Base-by-base conservation (phyloP, 1,139 yeast genomes). In the Chernovozyma aurita region DNA sequence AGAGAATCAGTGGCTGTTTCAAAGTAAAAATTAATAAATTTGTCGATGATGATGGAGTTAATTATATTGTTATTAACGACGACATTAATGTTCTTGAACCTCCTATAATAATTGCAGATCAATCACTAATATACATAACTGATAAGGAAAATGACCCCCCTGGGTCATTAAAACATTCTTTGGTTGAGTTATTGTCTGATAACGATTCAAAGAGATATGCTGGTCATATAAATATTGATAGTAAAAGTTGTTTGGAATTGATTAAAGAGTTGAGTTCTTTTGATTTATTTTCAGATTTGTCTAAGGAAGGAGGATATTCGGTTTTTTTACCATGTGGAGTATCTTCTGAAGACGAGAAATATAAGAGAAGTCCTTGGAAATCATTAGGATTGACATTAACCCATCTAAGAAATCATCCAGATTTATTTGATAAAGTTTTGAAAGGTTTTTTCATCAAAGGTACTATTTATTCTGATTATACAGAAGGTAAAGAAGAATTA, bases 301-400 rank as follows among this genome's bases (percentile, higher is more conserved):
- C 73, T 16, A 72, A 76, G 9, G 74, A 78, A 38, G 57, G 60
- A 15, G 95, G 95, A 0, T 86, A 85, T 61, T 78, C 97, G 0
- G 62, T 83, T 0, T 77, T 92, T 36, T 60, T 90, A 28, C 98
- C 97, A 0, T 81, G 92, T 42, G 80, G 85, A 18, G 60, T 67
- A 18, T 30, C 39, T 4, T 36, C 22, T 8, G 18, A 15, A 13
- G 22, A 32, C 15, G 21, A 24, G 18, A 30, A 24, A 13, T 4
- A 22, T 12, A 17, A 24, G 17, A 35, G 34, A 11, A 52, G 52
- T 20, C 77, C 94, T 0, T 90, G 97, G 97, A 70, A 72, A 15
- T 57, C 63, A 3, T 65, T 82, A 24, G 88, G 82, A 2, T 62
- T 92, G 29, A 73, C 80, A 1, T 63, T 77, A 33, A 73, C 73